Conservation (phyloP, 2,329 filamentous ascomycete genomes). For the Penicillium sp. region DNA sequence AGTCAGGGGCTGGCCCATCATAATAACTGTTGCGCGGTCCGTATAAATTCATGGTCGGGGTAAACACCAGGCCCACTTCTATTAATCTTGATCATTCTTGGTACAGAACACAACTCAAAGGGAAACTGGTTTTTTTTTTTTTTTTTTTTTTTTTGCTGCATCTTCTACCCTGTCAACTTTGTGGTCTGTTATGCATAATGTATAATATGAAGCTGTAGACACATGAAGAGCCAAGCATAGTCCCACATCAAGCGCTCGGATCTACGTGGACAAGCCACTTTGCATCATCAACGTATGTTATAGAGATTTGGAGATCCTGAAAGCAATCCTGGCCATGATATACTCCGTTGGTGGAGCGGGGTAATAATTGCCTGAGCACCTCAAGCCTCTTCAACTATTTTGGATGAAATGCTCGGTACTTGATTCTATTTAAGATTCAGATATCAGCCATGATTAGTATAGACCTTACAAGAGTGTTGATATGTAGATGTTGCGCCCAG, state of each 20-base stretch:
- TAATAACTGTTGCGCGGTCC: not conserved
- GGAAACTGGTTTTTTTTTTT: no score
- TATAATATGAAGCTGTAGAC: no score
- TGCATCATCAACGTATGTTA: slow-evolving; percentile 1
- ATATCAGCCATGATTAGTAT: not conserved
- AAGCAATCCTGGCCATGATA: not conserved
- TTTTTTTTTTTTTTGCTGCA: no score
- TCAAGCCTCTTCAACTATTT: not conserved
- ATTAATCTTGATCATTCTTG: not conserved
- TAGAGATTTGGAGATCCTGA: not conserved
- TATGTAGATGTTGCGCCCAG: not conserved
- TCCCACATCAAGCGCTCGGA: slow-evolving; percentile 12
- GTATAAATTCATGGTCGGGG: not conserved
- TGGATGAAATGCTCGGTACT: not conserved
- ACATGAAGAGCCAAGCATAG: not conserved
- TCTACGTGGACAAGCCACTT: slow-evolving; percentile 12
- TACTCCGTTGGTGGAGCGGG: not conserved
- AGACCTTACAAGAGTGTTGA: not conserved
- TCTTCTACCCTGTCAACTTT: no score
- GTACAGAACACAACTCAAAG: not conserved
- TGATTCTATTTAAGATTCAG: not conserved
- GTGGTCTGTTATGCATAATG: no score
- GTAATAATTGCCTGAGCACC: not conserved
- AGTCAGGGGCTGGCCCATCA: slow-evolving; percentile 16
- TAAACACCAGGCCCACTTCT: not conserved